These are phyloP conservation scores for Linnemannia elongata DNA, from an alignment of 192 early-diverging fungal genomes.

Conservation along the genomic window DNA sequence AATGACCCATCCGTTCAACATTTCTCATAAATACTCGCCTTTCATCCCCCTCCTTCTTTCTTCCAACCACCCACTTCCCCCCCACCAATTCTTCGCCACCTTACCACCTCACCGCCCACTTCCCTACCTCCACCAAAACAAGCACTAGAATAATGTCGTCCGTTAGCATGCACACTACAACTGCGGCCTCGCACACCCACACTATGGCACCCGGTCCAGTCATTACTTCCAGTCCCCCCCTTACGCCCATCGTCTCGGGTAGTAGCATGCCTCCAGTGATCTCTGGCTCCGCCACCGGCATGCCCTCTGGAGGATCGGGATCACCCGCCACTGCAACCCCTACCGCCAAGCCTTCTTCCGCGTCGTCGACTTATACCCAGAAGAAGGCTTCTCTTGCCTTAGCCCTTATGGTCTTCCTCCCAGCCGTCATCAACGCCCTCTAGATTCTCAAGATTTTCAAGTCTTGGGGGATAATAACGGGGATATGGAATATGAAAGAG, in stretches of 20 bases:
- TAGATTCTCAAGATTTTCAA: neutral
- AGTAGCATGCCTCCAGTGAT: neutral
- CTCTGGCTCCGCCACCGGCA: neutral
- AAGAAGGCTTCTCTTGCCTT: neutral
- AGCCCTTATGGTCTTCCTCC: neutral
- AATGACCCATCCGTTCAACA: too few species aligned
- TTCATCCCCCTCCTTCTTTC: too few species aligned
- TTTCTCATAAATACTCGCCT: too few species aligned
- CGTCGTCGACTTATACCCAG: neutral
- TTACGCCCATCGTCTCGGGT: neutral
- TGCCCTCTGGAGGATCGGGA: neutral
- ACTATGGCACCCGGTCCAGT: neutral
- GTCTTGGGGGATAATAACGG: neutral
- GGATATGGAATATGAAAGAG: too few species aligned
- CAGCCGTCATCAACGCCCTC: neutral
- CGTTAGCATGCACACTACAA: neutral
- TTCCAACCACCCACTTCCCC: too few species aligned
- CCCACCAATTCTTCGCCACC: too few species aligned
- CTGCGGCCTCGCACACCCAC: neutral
- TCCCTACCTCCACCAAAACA: too few species aligned
- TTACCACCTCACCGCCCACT: too few species aligned
- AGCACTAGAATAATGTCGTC: too few species aligned
- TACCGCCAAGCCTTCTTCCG: neutral
- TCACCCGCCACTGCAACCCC: neutral
- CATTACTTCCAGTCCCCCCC: neutral